A percentile compares a stretch with the other conserved stretches of the same genome.
These are phyloP conservation scores for Fomitopsis pinicola DNA, from an alignment of 1,284 basidiomycete genomes.

Conservation along the genomic window DNA sequence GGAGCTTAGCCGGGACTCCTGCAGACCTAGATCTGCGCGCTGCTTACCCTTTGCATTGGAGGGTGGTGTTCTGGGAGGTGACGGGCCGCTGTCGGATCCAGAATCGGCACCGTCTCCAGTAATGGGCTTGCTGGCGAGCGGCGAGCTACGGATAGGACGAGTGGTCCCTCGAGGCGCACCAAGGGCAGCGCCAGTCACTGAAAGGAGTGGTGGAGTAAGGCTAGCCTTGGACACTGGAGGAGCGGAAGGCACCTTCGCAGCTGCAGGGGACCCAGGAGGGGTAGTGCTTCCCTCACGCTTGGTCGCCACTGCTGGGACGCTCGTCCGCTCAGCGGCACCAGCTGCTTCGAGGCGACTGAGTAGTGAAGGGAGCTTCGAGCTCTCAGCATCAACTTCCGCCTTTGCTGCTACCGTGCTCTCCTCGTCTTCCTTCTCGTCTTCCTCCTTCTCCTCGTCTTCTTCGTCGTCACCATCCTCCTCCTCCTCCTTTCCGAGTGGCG, in stretches of 20 bases:
- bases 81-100: not conserved
- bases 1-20: not conserved
- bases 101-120: not conserved
- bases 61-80: not conserved
- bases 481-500: conserved; percentile 22
- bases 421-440: conserved; percentile 13
- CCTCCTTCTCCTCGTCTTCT: conserved; percentile 23
- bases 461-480: not conserved
- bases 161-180: not conserved
- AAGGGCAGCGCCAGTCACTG: not conserved
- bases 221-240: conserved; percentile 5
- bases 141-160: not conserved
- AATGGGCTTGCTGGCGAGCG: not conserved
- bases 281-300: conserved; percentile 37
- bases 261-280: conserved; percentile 53
- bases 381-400: not conserved
- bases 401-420: not conserved
- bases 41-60: not conserved
- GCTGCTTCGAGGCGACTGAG: not conserved
- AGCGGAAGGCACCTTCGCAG: conserved; percentile 6
- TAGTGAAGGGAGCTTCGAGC: not conserved
- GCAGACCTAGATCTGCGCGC: not conserved
- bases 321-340: not conserved
- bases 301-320: conserved; percentile 2
- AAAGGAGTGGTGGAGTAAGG: not conserved